A percentile compares a stretch with the other conserved stretches of the same genome.
Evolutionary conservation across 148 eudicot genomes (phyloP).

Genomic region (Beta vulgaris): DNA sequence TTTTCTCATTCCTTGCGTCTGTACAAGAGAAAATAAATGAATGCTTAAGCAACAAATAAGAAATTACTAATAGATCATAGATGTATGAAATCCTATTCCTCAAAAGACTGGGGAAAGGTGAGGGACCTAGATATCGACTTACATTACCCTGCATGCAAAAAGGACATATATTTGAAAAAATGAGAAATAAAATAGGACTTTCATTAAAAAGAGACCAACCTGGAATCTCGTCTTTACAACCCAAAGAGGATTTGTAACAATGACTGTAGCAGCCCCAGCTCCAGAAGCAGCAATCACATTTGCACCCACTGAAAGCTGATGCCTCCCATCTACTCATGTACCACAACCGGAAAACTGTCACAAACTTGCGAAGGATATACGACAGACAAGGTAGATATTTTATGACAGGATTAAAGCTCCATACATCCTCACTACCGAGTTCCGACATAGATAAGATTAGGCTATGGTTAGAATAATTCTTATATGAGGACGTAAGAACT

Average conservation of each 20-base stretch:
- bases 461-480: too few species aligned
- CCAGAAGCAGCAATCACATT: constrained; percentile 97
- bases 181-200: not conserved
- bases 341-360: constrained; percentile 26
- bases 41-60: not conserved
- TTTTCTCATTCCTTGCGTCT: constrained; percentile 89
- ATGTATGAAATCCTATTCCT: not conserved
- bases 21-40: constrained; percentile 19
- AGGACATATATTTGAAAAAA: not conserved
- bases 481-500: too few species aligned
- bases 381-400: not conserved
- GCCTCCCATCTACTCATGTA: constrained; percentile 58
- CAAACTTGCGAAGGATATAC: constrained; percentile 20
- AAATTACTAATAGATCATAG: not conserved
- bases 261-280: constrained; percentile 90
- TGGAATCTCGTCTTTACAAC: constrained; percentile 97
- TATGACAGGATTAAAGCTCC: not conserved
- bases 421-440: not conserved
- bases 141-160: not conserved
- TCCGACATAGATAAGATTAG: too few species aligned
- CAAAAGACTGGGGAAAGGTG: not conserved
- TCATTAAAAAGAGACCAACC: constrained; percentile 37
- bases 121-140: too few species aligned
- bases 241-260: constrained; percentile 96
- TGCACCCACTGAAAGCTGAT: constrained; percentile 84